Percentiles rank a stretch among this genome's conserved stretches.
phyloP scores from a whole-genome alignment of 1,284 basidiomycete genomes.

The Agaricales sp. region DNA sequence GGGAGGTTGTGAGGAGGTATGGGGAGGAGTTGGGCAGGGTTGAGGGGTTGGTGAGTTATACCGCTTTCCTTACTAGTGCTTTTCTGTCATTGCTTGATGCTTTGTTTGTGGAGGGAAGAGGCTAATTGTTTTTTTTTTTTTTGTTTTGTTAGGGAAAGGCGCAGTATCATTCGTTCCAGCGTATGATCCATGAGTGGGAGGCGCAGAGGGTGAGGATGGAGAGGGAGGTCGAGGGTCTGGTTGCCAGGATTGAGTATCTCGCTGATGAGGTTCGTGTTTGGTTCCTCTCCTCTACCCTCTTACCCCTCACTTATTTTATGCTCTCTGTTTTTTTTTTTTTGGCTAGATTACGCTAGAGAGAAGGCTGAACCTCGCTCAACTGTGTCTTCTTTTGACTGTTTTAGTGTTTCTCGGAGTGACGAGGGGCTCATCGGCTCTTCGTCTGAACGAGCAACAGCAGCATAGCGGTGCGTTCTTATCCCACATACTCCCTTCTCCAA shows the following conservation, averaged over 20 bases:
- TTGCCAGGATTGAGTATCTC: constrained; percentile 58
- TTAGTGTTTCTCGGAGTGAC: constrained; percentile 80
- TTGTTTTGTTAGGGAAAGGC: constrained; percentile 31
- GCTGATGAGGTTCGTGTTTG: constrained; percentile 53
- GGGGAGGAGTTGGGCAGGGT: constrained; percentile 74
- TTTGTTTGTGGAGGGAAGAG: too few relatives aligned
- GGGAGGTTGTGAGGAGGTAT: constrained; percentile 69
- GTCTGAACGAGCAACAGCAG: too few relatives aligned
- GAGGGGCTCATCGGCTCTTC: constrained; percentile 69
- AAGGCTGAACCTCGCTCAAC: constrained; percentile 73
- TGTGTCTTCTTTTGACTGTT: constrained; percentile 68
- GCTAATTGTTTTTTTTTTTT: not conserved
- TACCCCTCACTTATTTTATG: not conserved
- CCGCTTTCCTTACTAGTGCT: constrained; percentile 2
- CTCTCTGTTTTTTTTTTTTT: not conserved
- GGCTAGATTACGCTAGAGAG: constrained; percentile 72
- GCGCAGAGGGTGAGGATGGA: constrained; percentile 58
- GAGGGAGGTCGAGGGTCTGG: constrained; percentile 56
- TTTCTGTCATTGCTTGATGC: not conserved
- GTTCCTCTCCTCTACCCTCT: too few relatives aligned
- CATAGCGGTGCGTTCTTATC: constrained; percentile 31
- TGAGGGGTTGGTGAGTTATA: constrained; percentile 60
- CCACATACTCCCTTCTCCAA: constrained; percentile 15
- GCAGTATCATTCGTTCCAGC: constrained; percentile 56
- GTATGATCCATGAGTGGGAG: constrained; percentile 62